Percentiles rank a stretch among this genome's conserved stretches.
These are phyloP conservation scores for Cicer judaicum DNA, from an alignment of 306 rosid genomes.

Conservation along the genomic window DNA sequence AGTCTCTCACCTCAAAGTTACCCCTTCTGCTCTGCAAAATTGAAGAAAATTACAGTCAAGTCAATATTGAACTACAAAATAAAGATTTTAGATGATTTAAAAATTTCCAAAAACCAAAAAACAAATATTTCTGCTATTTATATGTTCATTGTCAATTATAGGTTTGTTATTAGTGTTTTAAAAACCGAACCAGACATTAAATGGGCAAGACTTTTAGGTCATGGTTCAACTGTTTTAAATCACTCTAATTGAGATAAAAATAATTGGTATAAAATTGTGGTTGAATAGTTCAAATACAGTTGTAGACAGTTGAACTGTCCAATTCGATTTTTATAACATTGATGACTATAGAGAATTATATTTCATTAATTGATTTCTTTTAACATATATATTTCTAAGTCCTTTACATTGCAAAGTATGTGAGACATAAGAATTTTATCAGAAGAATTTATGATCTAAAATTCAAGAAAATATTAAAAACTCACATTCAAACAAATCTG, in stretches of 20 bases:
- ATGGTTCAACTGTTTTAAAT: too few species aligned
- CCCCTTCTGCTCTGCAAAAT: conserved; percentile 75
- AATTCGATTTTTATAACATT: background rate
- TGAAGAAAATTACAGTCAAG: conserved; percentile 37
- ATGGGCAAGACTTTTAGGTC: too few species aligned
- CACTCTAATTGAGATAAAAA: too few species aligned
- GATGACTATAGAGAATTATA: background rate
- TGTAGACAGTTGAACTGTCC: too few species aligned
- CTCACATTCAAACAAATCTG: conserved; percentile 82
- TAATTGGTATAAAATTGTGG: too few species aligned
- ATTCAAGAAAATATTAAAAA: conserved; percentile 4
- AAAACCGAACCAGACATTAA: too few species aligned
- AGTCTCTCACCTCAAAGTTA: conserved; percentile 60
- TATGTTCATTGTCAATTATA: too few species aligned
- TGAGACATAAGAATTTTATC: background rate
- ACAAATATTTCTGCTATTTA: background rate
- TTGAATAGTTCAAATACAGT: too few species aligned
- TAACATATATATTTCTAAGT: background rate
- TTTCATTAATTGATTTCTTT: background rate
- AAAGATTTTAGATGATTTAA: background rate
- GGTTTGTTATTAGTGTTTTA: too few species aligned
- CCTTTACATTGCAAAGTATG: conserved; percentile 18
- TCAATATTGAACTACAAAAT: conserved; percentile 36
- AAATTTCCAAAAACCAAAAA: conserved; percentile 15
- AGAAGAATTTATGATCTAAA: conserved; percentile 22